phyloP scores from a whole-genome alignment of 176 grass and related monocot genomes.

The Elymus sibiricus region DNA sequence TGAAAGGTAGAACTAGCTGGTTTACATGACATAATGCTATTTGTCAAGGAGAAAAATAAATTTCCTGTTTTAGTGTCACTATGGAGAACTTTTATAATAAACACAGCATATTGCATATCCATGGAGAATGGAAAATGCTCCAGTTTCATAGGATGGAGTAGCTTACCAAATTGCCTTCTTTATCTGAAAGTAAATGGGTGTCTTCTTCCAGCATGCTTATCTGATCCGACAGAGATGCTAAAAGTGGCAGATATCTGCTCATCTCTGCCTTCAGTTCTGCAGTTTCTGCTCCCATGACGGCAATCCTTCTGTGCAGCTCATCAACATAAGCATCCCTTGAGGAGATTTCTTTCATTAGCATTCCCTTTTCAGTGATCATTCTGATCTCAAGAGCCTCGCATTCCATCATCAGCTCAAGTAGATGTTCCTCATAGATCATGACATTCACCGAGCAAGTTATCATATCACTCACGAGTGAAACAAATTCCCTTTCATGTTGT shows the following conservation, averaged over 20 bases:
- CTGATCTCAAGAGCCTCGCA: conserved; percentile 40
- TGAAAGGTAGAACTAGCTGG: neutral
- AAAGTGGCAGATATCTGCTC: conserved; percentile 31
- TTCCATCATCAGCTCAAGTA: conserved; percentile 48
- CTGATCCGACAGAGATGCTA: conserved; percentile 47
- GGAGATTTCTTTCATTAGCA: conserved; percentile 48
- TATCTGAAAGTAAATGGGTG: conserved; percentile 44
- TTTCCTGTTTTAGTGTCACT: neutral
- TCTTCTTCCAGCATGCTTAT: conserved; percentile 46
- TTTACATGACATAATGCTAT: neutral
- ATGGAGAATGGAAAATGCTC: conserved; percentile 14
- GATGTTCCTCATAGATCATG: conserved; percentile 45
- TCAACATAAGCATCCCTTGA: conserved; percentile 40
- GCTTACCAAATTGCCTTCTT: conserved; percentile 41
- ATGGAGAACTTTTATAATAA: neutral
- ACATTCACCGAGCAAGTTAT: conserved; percentile 36
- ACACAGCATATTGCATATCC: neutral
- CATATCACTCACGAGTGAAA: conserved; percentile 35
- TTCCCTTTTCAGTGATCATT: conserved; percentile 35
- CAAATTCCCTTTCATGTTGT: conserved; percentile 48
- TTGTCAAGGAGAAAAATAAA: neutral
- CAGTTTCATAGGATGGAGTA: neutral
- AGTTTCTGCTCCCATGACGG: conserved; percentile 42
- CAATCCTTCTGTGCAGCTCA: conserved; percentile 39
- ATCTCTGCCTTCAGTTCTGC: conserved; percentile 38